Percentiles rank a stretch among this genome's conserved stretches.
Evolutionary conservation across 805 yeast species (phyloP).

Genomic region (Yamadazyma kitorensis): DNA sequence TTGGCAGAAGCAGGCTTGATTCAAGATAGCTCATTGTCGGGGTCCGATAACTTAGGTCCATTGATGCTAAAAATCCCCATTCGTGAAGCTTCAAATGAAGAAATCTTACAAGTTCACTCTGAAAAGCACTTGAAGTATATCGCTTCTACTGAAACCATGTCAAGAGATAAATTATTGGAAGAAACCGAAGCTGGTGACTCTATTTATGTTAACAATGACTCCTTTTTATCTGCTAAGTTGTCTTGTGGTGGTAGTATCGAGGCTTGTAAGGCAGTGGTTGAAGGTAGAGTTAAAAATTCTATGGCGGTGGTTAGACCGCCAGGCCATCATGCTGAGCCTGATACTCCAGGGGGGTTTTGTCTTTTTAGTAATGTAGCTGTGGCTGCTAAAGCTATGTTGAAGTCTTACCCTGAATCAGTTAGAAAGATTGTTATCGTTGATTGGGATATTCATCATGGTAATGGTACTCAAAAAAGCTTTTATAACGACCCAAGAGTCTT

Average conservation of each 20-base stretch:
- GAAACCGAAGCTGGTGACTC: slow-evolving; percentile 93
- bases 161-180: slow-evolving; percentile 68
- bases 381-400: slow-evolving; percentile 83
- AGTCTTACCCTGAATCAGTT: slow-evolving; percentile 83
- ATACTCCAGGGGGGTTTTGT: slow-evolving; percentile 95
- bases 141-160: slow-evolving; percentile 72
- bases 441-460: slow-evolving; percentile 99
- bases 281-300: slow-evolving; percentile 86
- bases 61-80: slow-evolving; percentile 87
- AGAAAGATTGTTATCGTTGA: slow-evolving; percentile 80
- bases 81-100: slow-evolving; percentile 84
- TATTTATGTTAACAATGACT: slow-evolving; percentile 90
- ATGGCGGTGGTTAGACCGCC: slow-evolving; percentile 97
- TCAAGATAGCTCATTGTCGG: slow-evolving; percentile 71
- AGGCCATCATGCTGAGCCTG: slow-evolving; percentile 99
- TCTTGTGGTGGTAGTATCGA: slow-evolving; percentile 98
- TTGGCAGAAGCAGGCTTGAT: slow-evolving; percentile 93
- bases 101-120: slow-evolving; percentile 82
- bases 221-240: slow-evolving; percentile 78
- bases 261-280: slow-evolving; percentile 93
- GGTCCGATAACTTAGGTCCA: slow-evolving; percentile 75
- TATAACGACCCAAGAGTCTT: slow-evolving; percentile 85
- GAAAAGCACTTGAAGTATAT: slow-evolving; percentile 74
- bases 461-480: slow-evolving; percentile 95
- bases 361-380: slow-evolving; percentile 95